Conservation (phyloP, 495 filamentous ascomycete species). For the Podospora fimiseda region DNA sequence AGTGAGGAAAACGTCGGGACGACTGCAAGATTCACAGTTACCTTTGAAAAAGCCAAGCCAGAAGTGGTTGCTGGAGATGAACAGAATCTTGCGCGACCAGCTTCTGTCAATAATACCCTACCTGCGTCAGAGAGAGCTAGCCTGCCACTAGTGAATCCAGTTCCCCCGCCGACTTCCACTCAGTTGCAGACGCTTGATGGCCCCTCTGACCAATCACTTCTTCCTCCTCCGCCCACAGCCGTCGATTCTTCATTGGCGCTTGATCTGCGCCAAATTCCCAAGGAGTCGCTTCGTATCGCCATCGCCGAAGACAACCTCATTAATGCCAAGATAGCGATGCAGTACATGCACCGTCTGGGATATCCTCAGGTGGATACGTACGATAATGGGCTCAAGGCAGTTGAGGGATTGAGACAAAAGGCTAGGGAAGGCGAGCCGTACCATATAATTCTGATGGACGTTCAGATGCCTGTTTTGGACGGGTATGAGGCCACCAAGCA, state of each 20-base stretch:
- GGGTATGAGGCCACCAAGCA: constrained; percentile 88
- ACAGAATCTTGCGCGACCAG: constrained; percentile 27
- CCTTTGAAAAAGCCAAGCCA: constrained; percentile 66
- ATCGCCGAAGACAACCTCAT: constrained; percentile 91
- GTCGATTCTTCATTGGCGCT: constrained; percentile 39
- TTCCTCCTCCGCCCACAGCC: constrained; percentile 45
- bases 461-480: constrained; percentile 90
- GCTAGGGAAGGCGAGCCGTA: constrained; percentile 63
- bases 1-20: constrained; percentile 70
- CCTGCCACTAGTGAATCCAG: too few relatives aligned
- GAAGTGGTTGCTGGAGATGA: constrained; percentile 46
- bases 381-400: constrained; percentile 76
- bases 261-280: constrained; percentile 60
- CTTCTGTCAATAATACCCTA: not conserved
- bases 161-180: too few relatives aligned
- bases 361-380: constrained; percentile 74
- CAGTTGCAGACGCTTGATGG: too few relatives aligned
- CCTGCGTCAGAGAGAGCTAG: too few relatives aligned
- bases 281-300: constrained; percentile 73
- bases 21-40: constrained; percentile 76
- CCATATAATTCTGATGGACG: constrained; percentile 86
- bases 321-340: constrained; percentile 85
- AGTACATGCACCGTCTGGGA: constrained; percentile 77
- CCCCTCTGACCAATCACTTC: not conserved
- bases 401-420: constrained; percentile 72